These are phyloP conservation scores for Thalassiosira sp. DNA, from an alignment of 352 stramenopile species.

Conservation along the genomic window DNA sequence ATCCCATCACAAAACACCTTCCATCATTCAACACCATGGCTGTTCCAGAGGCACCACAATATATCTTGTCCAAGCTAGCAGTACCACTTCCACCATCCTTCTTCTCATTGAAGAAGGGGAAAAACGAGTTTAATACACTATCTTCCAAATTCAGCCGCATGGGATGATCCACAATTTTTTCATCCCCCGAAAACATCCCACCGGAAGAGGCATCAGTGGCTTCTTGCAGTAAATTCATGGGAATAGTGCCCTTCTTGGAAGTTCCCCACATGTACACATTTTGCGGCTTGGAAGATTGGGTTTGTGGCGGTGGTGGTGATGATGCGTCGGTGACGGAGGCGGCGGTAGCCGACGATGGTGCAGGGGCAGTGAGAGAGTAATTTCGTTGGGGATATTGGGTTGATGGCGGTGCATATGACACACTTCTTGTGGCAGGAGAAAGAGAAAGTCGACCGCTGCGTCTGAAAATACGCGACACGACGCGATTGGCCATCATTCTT, in stretches of 20 bases:
- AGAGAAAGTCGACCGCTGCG: background rate
- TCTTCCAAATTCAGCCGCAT: constrained; percentile 37
- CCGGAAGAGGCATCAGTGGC: constrained; percentile 1
- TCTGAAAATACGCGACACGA: background rate
- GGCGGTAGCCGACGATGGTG: constrained; percentile 1
- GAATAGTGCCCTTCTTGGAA: constrained; percentile 50
- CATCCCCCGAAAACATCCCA: constrained; percentile 46
- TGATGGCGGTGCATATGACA: background rate
- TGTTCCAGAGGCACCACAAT: constrained; percentile 64
- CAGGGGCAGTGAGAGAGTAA: background rate
- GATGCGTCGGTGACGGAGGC: background rate
- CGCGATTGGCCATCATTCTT: background rate
- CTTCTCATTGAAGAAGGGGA: constrained; percentile 3
- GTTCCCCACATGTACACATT: constrained; percentile 72
- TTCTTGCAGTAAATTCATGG: constrained; percentile 27
- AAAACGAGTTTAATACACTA: background rate
- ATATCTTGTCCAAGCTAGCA: constrained; percentile 33
- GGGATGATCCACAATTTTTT: constrained; percentile 33
- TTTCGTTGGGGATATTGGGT: background rate
- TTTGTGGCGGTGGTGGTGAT: background rate
- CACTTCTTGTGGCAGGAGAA: background rate
- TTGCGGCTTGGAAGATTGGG: background rate
- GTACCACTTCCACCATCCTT: background rate
- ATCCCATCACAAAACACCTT: constrained; percentile 56
- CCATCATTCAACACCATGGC: constrained; percentile 55